Percentiles rank a stretch among this genome's conserved stretches.
These are phyloP conservation scores for Talaromyces sp. DNA, from an alignment of 2,329 filamentous ascomycete genomes.

Conservation along the genomic window DNA sequence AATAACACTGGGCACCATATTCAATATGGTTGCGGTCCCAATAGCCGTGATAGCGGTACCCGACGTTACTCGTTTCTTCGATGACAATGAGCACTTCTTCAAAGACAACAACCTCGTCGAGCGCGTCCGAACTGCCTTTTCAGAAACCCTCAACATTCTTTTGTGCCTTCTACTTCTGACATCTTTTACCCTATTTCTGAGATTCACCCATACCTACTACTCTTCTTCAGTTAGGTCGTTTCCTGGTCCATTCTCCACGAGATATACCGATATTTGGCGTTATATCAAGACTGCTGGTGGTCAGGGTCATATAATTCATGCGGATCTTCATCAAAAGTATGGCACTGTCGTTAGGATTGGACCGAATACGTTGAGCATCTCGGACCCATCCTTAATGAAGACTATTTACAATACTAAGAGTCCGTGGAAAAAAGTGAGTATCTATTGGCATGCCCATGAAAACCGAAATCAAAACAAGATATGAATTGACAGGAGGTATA, in stretches of 20 bases:
- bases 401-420: constrained; percentile 77
- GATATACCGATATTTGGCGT: constrained; percentile 69
- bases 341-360: constrained; percentile 72
- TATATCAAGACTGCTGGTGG: constrained; percentile 65
- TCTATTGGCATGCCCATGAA: not conserved
- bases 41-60: not conserved
- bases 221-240: constrained; percentile 43
- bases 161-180: not conserved
- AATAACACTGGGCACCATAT: not conserved
- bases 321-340: constrained; percentile 65
- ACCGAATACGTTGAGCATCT: constrained; percentile 70
- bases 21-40: not conserved
- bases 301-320: constrained; percentile 64
- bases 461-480: not conserved
- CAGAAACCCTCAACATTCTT: not conserved
- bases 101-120: not conserved
- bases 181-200: not conserved
- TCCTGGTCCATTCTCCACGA: constrained; percentile 67
- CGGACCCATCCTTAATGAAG: constrained; percentile 69
- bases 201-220: constrained; percentile 21
- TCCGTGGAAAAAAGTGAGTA: constrained; percentile 29
- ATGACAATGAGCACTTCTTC: not conserved
- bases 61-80: not conserved
- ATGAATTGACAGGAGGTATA: not conserved
- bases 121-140: not conserved